Evolutionary conservation across 257 asterid genomes (phyloP).

Genomic region (Solanum verrucosum): DNA sequence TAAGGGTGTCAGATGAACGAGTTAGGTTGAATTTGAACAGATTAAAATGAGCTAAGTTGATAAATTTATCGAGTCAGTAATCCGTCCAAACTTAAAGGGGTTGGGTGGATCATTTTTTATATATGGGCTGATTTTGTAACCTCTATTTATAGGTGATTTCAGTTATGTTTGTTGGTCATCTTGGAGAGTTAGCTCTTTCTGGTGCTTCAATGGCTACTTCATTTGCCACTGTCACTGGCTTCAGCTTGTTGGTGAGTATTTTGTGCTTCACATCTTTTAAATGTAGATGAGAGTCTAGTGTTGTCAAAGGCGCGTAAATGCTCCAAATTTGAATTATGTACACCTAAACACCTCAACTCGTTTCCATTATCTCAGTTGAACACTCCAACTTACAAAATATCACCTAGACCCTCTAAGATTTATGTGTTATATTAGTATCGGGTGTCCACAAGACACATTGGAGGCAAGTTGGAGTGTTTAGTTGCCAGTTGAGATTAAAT

Average conservation of each 20-base stretch:
- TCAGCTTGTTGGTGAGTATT: slow-evolving; percentile 10
- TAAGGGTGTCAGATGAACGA: neutral
- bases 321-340: neutral
- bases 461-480: neutral
- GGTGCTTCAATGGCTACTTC: slow-evolving; percentile 20
- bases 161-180: slow-evolving; percentile 16
- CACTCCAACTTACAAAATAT: neutral
- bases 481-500: neutral
- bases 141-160: neutral
- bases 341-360: neutral
- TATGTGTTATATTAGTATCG: too few species aligned
- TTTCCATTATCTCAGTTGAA: neutral
- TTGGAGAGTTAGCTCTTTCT: slow-evolving; percentile 14
- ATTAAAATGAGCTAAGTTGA: neutral
- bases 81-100: neutral
- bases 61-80: neutral
- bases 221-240: slow-evolving; percentile 14
- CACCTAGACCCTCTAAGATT: neutral
- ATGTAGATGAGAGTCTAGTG: neutral
- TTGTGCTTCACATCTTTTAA: neutral
- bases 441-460: neutral
- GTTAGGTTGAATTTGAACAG: neutral
- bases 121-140: neutral
- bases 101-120: neutral
- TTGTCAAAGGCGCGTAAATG: neutral